Evolutionary conservation across 495 filamentous ascomycete genomes (phyloP), one percentile per base, ranked within the genome.

Genomic region (Penicillium atrosanguineum): DNA sequence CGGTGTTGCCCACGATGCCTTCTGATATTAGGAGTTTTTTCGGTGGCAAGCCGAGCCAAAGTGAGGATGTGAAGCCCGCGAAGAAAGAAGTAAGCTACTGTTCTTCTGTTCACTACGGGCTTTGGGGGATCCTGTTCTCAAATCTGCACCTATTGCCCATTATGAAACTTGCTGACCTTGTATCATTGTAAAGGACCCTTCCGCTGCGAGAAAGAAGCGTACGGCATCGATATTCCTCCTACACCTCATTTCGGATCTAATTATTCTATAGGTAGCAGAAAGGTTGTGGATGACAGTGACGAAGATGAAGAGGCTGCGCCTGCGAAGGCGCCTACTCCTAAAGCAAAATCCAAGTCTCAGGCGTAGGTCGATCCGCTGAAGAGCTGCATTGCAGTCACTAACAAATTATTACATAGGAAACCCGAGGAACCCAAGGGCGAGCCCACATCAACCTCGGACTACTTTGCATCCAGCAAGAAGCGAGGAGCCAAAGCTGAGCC

Each of bases 21-120:
- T 52, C 80, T 31, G 90, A 95, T 75, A 95, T 95, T 54, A 76
- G 90, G 46, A 85, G 71, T 58, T 95, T 93, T 62, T 94, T 95
- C 69, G 82, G 82, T 15, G 79, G 83, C 51, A 78, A 78, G 66
- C 57, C 69, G 16, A 64, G 64, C 45, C 65, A 70, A 56, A 62
- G 64, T 57, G 64, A 37, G 46, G 43, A 63, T 14, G 61, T 69
- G 26, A 74, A 74, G 46, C 61, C 70, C 20, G 60, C 67, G 19
- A 71, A 72, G 59, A 70, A 71, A 64, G 73, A 76, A 67, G 74
- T 78, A 69, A 49, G 69, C 42, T 51, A 29, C 16, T 31, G 28
- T 6, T 31, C 7, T 8, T 34, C 31, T 4, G 14, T 34, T 34
- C 31, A 14, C 31, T 14, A 1, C 1, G 31, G 31, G 21, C 19